Base-by-base conservation (phyloP, 225 moss, liverwort and hornwort species). In the Antitrichia curtipendula region DNA sequence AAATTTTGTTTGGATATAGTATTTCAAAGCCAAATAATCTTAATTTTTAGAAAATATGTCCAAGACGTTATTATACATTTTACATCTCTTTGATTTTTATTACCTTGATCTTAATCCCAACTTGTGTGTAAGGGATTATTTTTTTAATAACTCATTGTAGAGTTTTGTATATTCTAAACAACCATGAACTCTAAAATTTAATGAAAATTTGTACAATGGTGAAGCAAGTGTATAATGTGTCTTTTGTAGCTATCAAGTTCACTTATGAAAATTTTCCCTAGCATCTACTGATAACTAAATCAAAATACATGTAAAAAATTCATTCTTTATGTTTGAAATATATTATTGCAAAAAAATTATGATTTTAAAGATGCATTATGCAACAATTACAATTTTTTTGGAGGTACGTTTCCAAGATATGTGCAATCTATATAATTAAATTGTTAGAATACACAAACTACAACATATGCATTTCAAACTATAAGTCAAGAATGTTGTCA, bases 71-170 rank as follows among this genome's bases (percentile, higher is more conserved):
- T 71, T 5, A 17, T 10, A 28, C 9, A 72, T 29, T n/a, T 29
- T 45, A 28, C 5, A 10, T 29, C 10, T 45, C 29, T 29, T 17
- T 45, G 6, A 2, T 71, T 71, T 27, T 45, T 70, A 25, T 5
- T 41, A 70, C 15, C 16, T 70, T 43, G 8, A 69, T 41, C 15
- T 69, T 70, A 1, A 41, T 0, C 2, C 9, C 27, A 41, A 41
- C 6, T 0, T 25, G 0, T 0, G 0, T 40, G 0, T 6, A 28
- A 45, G 2, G 3, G 10, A 28, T 0, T 18, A 7, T 28, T 28
- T 41, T n/a, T n/a, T n/a, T n/a, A n/a, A n/a, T n/a, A n/a, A n/a
- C n/a, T n/a, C n/a, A n/a, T n/a, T n/a, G n/a, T n/a, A n/a, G n/a
- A n/a, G n/a, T n/a, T n/a, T n/a, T n/a, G n/a, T 73, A 47, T 47